Percentiles rank a stretch among this genome's conserved stretches.
phyloP scores from a whole-genome alignment of 805 yeast species.

The Candida easanensis region DNA sequence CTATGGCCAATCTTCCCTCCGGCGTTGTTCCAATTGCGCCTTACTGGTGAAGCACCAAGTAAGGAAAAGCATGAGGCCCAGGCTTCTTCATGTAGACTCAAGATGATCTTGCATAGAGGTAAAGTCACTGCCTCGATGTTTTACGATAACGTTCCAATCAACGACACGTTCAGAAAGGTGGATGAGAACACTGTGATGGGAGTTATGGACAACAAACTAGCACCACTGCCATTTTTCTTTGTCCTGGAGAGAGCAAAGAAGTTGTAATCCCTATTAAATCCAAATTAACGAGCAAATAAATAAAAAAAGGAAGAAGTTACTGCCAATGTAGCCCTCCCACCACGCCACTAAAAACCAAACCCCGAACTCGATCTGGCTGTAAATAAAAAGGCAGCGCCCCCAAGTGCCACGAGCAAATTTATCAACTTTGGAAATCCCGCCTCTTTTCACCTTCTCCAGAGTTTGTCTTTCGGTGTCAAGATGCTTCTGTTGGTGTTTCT shows the following conservation, averaged over 20 bases:
- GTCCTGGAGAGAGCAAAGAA: not conserved
- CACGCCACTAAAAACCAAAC: no score
- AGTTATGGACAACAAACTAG: not conserved
- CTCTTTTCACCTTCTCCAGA: no score
- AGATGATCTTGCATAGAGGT: not conserved
- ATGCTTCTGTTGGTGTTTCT: slow-evolving; percentile 4
- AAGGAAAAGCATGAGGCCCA: not conserved
- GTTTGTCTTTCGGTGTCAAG: no score
- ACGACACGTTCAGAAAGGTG: not conserved
- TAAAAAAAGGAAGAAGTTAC: no score
- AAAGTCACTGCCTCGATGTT: not conserved
- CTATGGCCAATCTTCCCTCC: not conserved
- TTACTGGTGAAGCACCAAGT: not conserved
- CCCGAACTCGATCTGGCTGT: no score
- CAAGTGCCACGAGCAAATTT: no score
- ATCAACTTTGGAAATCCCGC: no score
- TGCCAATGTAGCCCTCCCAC: no score
- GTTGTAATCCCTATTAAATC: not conserved
- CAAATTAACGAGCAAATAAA: no score
- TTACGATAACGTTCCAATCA: not conserved
- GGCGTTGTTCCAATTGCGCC: not conserved
- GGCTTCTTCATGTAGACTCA: not conserved
- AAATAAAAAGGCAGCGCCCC: no score
- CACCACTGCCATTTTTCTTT: not conserved
- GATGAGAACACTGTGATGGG: not conserved